Evolutionary conservation across 2,329 filamentous ascomycete genomes (phyloP), one percentile per base, ranked within the genome.

Genomic region (Trichoderma guizhouense): DNA sequence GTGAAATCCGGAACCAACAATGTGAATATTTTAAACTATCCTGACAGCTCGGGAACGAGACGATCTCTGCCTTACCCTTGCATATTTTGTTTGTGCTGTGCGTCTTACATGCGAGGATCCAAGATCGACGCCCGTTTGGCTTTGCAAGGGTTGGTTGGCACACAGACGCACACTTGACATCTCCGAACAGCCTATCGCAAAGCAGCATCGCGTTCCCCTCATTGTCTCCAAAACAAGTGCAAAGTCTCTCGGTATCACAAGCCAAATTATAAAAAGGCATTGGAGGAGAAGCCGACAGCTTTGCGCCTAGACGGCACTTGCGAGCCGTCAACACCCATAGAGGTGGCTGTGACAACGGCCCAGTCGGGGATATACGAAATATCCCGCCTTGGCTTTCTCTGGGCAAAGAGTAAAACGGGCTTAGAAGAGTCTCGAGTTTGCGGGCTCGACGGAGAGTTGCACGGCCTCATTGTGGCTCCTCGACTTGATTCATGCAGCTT

Each of bases 181-280:
- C 15, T 21, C 11, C 51, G 6, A 32, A 15, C 61, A 15, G 14
- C 34, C 61, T 65, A 71, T 58, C 28, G 43, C 43, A 62, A 36
- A 9, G 32, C 34, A 58, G 21, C 18, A 21, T 28, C 39, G 12
- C 3, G 5, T 53, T 36, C 66, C 34, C 62, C 63, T 65, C 69
- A 53, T 53, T 30, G 5, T n/a, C 15, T 14, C 47, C 12, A 43
- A 53, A 62, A 21, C 7, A 69, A 36, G 18, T 4, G 7, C 12
- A 21, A 47, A 53, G 28, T 12, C 26, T 67, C 65, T 72, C 71
- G 71, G 71, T 57, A 63, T 72, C 71, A 72, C 71, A 69, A 72
- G 71, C 71, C 43, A 72, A 72, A 72, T 47, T 21, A 11, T 12
- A 12, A 32, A 24, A 24, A 12, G 8, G 14, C 6, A 30, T 7